phyloP scores from a whole-genome alignment of 805 yeast species.

The Hanseniaspora lindneri region DNA sequence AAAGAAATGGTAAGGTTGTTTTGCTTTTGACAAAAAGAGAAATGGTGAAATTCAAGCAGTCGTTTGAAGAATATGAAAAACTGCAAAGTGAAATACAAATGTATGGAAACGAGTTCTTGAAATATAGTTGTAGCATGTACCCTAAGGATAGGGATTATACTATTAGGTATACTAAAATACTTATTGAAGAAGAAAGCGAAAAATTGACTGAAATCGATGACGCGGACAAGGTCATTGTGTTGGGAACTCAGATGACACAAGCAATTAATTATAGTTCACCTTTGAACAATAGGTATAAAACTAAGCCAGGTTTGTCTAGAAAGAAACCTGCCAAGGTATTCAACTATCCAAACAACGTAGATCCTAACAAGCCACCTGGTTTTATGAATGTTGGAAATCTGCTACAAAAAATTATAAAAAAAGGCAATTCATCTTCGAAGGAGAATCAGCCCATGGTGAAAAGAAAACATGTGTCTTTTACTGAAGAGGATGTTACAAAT shows the following conservation, averaged over 20 bases:
- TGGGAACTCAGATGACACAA: slow-evolving; percentile 48
- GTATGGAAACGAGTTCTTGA: slow-evolving; percentile 30
- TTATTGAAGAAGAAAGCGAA: slow-evolving; percentile 59
- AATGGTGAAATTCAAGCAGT: slow-evolving; percentile 62
- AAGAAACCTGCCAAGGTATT: slow-evolving; percentile 20
- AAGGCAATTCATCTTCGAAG: not conserved
- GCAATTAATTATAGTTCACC: slow-evolving; percentile 2
- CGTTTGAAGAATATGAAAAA: slow-evolving; percentile 70
- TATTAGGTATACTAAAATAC: slow-evolving; percentile 33
- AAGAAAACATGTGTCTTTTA: not conserved
- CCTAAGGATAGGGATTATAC: slow-evolving; percentile 33
- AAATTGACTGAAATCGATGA: slow-evolving; percentile 43
- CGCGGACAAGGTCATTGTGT: slow-evolving; percentile 53
- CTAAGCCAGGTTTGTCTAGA: slow-evolving; percentile 18
- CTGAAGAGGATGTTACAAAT: not conserved
- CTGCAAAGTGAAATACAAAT: slow-evolving; percentile 59
- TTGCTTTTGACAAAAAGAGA: slow-evolving; percentile 69
- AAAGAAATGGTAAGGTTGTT: slow-evolving; percentile 73
- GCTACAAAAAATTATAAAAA: slow-evolving; percentile 11
- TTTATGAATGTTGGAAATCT: slow-evolving; percentile 7
- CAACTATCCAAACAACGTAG: slow-evolving; percentile 14
- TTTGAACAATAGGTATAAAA: slow-evolving; percentile 18
- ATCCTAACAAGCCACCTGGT: slow-evolving; percentile 14
- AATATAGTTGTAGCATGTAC: slow-evolving; percentile 51
- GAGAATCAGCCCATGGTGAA: not conserved